Evolutionary conservation across 1,284 basidiomycete species (phyloP), one percentile per base, ranked within the genome.

Genomic region (Hymenochaete sp.): DNA sequence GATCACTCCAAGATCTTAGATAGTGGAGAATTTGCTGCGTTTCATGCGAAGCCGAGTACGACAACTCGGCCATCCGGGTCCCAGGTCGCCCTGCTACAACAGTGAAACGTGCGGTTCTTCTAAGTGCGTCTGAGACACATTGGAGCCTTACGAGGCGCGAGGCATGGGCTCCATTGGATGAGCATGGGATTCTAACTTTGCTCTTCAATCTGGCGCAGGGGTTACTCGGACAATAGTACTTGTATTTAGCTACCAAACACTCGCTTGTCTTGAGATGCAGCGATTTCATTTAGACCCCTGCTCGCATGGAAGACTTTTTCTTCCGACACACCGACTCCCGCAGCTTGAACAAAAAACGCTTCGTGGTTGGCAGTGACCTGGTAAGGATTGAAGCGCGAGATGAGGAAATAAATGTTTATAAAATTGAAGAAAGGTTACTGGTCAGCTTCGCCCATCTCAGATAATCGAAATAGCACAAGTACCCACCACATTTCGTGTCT

Each of bases 171-270:
- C 82, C 73, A 0, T 96, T 73, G 6, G 77, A 74, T 37, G 79
- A 72, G 57, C 93, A 88, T 1, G 92, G 93, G 0, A 76, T 65
- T 43, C 85, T 80, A 45, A 97, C 87, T 66, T 93, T 95, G 46
- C 70, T 67, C 38, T 86, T 83, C 6, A 97, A 70, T 55, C 91
- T 87, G 14, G 56, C 29, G 31, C 11, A n/a, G n/a, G n/a, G n/a
- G n/a, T n/a, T n/a, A n/a, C n/a, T n/a, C n/a, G n/a, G n/a, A n/a
- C n/a, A n/a, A n/a, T n/a, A n/a, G n/a, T n/a, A n/a, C n/a, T n/a
- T n/a, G n/a, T n/a, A n/a, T n/a, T n/a, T n/a, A n/a, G n/a, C n/a
- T n/a, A n/a, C n/a, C n/a, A n/a, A n/a, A n/a, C n/a, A n/a, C n/a
- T n/a, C n/a, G n/a, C 79, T 82, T 85, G 53, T 86, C 83, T 7